A percentile compares a stretch with the other conserved stretches of the same genome.
phyloP scores from a whole-genome alignment of 2,329 filamentous ascomycete species.

The Fusarium sp. region DNA sequence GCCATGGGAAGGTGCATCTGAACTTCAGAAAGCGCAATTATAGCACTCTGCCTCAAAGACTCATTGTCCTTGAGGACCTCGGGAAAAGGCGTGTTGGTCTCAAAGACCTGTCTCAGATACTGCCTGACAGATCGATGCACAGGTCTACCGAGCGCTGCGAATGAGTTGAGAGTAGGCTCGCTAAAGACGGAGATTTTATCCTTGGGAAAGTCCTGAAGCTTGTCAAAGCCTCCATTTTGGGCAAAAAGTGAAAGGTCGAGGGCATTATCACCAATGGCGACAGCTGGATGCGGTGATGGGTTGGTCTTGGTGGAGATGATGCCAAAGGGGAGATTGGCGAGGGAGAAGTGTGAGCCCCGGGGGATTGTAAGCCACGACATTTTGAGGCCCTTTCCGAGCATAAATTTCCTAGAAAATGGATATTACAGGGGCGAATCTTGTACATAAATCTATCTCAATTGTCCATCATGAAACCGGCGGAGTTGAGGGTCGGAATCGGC shows the following conservation, averaged over 20 bases:
- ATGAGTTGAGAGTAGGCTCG: constrained; percentile 47
- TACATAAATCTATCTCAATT: neutral
- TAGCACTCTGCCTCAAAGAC: constrained; percentile 43
- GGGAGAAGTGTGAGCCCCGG: constrained; percentile 53
- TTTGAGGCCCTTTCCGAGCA: neutral
- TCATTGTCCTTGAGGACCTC: constrained; percentile 53
- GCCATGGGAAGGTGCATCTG: constrained; percentile 78
- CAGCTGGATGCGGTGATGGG: constrained; percentile 70
- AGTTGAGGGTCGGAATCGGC: neutral
- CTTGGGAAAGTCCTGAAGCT: constrained; percentile 39
- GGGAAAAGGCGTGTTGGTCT: constrained; percentile 63
- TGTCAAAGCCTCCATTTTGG: constrained; percentile 53
- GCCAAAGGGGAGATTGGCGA: constrained; percentile 86
- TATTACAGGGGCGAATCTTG: neutral
- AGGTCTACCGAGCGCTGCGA: constrained; percentile 68
- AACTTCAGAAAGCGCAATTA: constrained; percentile 57
- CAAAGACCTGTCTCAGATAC: constrained; percentile 72
- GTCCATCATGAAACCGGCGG: neutral
- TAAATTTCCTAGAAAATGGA: neutral
- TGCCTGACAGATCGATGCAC: constrained; percentile 77
- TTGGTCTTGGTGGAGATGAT: constrained; percentile 75
- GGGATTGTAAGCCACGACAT: constrained; percentile 41
- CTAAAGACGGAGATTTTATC: constrained; percentile 45
- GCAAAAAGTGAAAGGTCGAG: constrained; percentile 77
- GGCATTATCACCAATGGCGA: constrained; percentile 80